phyloP scores from a whole-genome alignment of 2,329 filamentous ascomycete genomes.

The Aspergillus candidus region DNA sequence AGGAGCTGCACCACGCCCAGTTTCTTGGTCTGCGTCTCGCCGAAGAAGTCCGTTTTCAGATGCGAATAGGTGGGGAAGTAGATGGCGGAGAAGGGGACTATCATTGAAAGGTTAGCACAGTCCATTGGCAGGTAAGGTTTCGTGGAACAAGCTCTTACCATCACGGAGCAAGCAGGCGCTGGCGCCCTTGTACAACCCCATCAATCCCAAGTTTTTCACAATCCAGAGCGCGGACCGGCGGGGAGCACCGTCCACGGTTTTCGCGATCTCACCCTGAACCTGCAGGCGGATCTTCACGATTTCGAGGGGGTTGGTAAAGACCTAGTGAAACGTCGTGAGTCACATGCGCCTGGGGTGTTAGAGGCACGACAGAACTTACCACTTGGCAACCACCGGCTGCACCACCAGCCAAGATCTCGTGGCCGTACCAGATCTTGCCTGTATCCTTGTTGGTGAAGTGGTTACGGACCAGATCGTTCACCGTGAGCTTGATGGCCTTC shows the following conservation, averaged over 20 bases:
- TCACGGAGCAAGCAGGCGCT: constrained; percentile 91
- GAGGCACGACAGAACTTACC: constrained; percentile 53
- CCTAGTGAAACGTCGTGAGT: constrained; percentile 42
- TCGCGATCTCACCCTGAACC: constrained; percentile 92
- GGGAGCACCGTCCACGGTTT: constrained; percentile 72
- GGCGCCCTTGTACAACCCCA: constrained; percentile 95
- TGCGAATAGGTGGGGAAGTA: constrained; percentile 98
- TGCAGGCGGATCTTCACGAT: constrained; percentile 99
- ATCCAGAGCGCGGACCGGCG: constrained; percentile 97
- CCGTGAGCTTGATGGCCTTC: constrained; percentile 98
- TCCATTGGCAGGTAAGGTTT: background rate
- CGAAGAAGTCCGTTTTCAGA: constrained; percentile 88
- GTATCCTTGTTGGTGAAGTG: constrained; percentile 67
- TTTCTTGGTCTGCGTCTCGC: constrained; percentile 79
- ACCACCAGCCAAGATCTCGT: constrained; percentile 83
- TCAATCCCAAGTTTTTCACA: constrained; percentile 84
- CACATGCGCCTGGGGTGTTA: constrained; percentile 1
- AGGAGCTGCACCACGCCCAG: constrained; percentile 86
- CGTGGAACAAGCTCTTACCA: constrained; percentile 30
- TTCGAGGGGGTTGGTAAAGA: constrained; percentile 96
- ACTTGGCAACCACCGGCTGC: constrained; percentile 91
- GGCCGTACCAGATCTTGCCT: constrained; percentile 61
- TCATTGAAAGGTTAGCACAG: background rate
- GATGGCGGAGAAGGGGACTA: constrained; percentile 92
- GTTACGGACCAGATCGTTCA: constrained; percentile 85